phyloP scores from a whole-genome alignment of 805 yeast species.

The Huiozyma naganishii region DNA sequence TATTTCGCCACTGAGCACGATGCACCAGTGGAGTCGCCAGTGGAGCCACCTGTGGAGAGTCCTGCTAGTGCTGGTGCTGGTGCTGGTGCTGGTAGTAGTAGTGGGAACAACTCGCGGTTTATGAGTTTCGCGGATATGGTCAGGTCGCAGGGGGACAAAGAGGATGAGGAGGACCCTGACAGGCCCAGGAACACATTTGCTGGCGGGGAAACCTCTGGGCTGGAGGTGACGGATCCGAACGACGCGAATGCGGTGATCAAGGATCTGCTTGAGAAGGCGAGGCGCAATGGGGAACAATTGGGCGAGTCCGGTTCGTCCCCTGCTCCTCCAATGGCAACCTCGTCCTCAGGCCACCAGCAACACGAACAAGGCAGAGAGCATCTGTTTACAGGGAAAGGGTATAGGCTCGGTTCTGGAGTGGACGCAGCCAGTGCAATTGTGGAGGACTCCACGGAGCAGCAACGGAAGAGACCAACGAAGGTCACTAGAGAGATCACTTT shows the following conservation, averaged over 20 bases:
- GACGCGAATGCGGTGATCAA: slow-evolving; percentile 37
- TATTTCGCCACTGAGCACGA: slow-evolving; percentile 14
- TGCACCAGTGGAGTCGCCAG: not conserved
- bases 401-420: slow-evolving; percentile 30
- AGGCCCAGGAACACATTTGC: slow-evolving; percentile 55
- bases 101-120: slow-evolving; percentile 21
- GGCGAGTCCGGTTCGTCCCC: slow-evolving; percentile 15
- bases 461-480: slow-evolving; percentile 29
- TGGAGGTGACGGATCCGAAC: slow-evolving; percentile 70
- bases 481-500: slow-evolving; percentile 79
- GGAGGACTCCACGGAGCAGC: slow-evolving; percentile 27
- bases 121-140: slow-evolving; percentile 32
- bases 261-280: slow-evolving; percentile 57
- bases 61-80: not conserved
- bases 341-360: not conserved
- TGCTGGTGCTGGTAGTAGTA: not conserved
- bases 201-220: slow-evolving; percentile 61
- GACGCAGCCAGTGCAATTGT: slow-evolving; percentile 26
- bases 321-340: slow-evolving; percentile 16
- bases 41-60: not conserved
- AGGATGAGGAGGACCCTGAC: slow-evolving; percentile 33
- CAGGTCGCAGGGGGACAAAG: slow-evolving; percentile 29
- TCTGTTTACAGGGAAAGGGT: slow-evolving; percentile 31
- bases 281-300: slow-evolving; percentile 46
- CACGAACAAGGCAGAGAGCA: slow-evolving; percentile 21